phyloP scores from a whole-genome alignment of 352 stramenopile species.

The Pythium phragmitis region DNA sequence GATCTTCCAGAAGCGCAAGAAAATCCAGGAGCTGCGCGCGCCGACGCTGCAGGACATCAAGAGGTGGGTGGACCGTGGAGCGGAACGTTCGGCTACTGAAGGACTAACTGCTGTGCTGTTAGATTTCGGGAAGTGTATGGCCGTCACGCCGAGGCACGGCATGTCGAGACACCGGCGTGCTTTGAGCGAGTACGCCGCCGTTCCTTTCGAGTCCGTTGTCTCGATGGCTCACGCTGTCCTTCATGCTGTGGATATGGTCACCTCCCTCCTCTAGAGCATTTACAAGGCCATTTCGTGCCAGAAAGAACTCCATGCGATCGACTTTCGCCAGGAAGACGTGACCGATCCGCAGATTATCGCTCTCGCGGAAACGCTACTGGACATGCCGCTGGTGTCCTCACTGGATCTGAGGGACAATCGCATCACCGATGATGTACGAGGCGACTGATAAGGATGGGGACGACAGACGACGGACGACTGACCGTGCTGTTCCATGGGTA shows the following conservation, averaged over 20 bases:
- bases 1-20: conserved; percentile 83
- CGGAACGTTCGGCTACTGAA: not conserved
- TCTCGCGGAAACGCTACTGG: conserved; percentile 66
- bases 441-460: not conserved
- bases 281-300: conserved; percentile 86
- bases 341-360: conserved; percentile 79
- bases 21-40: conserved; percentile 69
- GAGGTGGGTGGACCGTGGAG: conserved; percentile 32
- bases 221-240: not conserved
- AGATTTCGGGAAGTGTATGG: conserved; percentile 77
- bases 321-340: conserved; percentile 81
- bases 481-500: not conserved
- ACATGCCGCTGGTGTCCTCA: conserved; percentile 75
- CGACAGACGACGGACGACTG: not conserved
- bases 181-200: conserved; percentile 50
- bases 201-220: not conserved
- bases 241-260: not conserved
- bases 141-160: conserved; percentile 49
- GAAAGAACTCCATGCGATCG: conserved; percentile 66
- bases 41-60: conserved; percentile 80
- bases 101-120: not conserved
- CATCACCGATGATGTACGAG: conserved; percentile 72
- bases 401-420: conserved; percentile 77
- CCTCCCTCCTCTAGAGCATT: conserved; percentile 43
- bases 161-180: conserved; percentile 66